Evolutionary conservation across 1,284 basidiomycete genomes (phyloP).

Genomic region (Sparassis latifolia): DNA sequence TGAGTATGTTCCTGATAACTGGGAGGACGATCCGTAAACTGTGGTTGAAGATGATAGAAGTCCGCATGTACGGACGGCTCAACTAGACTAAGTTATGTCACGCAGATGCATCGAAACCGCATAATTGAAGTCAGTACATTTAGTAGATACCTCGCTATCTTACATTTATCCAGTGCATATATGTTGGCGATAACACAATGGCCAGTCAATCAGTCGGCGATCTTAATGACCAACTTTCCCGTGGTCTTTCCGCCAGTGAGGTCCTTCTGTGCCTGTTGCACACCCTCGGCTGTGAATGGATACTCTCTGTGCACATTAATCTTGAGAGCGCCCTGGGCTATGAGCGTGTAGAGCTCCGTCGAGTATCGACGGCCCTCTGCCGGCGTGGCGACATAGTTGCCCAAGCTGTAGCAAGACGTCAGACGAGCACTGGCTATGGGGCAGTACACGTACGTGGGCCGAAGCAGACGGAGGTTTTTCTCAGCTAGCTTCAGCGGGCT

Average conservation of each 20-base stretch:
- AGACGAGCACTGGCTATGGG: neutral
- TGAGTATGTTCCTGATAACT: constrained; percentile 39
- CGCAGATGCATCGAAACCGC: too few species aligned
- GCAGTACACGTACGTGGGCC: constrained; percentile 55
- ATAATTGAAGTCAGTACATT: neutral
- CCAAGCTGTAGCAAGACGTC: constrained; percentile 31
- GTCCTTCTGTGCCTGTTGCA: constrained; percentile 76
- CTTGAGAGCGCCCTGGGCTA: constrained; percentile 60
- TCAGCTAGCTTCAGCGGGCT: constrained; percentile 66
- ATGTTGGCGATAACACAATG: neutral
- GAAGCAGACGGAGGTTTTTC: constrained; percentile 80
- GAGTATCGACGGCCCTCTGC: constrained; percentile 68
- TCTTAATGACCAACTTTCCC: constrained; percentile 79
- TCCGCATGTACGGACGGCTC: too few species aligned
- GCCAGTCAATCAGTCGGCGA: constrained; percentile 16
- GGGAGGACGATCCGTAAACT: constrained; percentile 43
- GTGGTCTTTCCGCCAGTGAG: constrained; percentile 71
- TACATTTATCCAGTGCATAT: neutral
- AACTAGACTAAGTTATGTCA: too few species aligned
- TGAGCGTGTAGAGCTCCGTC: constrained; percentile 59
- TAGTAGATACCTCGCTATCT: neutral
- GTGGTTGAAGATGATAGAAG: too few species aligned
- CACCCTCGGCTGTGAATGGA: constrained; percentile 77
- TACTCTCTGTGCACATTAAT: constrained; percentile 76
- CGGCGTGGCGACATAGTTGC: constrained; percentile 65